Percentiles rank a stretch among this genome's conserved stretches.
Conservation (phyloP, 140 eudicot genomes). For the Flaveria floridana region DNA sequence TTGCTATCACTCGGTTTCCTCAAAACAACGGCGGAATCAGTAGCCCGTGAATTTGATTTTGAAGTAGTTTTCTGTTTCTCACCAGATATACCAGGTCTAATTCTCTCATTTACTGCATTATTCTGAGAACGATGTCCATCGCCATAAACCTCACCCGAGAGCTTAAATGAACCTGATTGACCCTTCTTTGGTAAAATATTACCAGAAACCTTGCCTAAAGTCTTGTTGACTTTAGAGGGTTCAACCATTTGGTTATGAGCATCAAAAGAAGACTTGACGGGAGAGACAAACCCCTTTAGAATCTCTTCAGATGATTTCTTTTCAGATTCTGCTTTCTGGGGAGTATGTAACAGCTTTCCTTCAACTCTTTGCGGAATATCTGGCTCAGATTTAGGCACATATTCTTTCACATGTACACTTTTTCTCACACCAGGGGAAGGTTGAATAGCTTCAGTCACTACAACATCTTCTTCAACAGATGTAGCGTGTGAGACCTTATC, state of each 20-base stretch:
- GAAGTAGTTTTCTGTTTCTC: slow-evolving; percentile 54
- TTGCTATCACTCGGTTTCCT: slow-evolving; percentile 43
- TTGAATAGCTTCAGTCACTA: slow-evolving; percentile 35
- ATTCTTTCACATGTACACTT: slow-evolving; percentile 34
- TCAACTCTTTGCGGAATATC: slow-evolving; percentile 30
- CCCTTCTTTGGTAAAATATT: slow-evolving; percentile 45
- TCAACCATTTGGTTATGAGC: slow-evolving; percentile 37
- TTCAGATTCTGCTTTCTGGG: slow-evolving; percentile 41
- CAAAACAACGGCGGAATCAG: slow-evolving; percentile 34
- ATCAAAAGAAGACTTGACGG: slow-evolving; percentile 53
- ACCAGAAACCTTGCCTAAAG: slow-evolving; percentile 43
- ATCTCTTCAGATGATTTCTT: slow-evolving; percentile 43
- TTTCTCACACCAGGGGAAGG: slow-evolving; percentile 34
- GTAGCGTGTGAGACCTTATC: slow-evolving; percentile 34
- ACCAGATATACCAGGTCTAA: slow-evolving; percentile 41
- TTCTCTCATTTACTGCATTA: slow-evolving; percentile 48
- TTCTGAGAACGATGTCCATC: slow-evolving; percentile 33
- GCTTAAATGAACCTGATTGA: slow-evolving; percentile 42
- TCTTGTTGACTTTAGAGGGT: slow-evolving; percentile 38
- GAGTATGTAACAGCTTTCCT: slow-evolving; percentile 33
- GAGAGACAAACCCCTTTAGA: slow-evolving; percentile 41
- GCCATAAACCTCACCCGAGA: slow-evolving; percentile 37
- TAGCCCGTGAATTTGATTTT: slow-evolving; percentile 38
- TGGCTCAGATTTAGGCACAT: slow-evolving; percentile 37
- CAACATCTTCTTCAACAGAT: slow-evolving; percentile 31